Conservation (phyloP, 2,329 filamentous ascomycete genomes). For the Immersiporthe knoxdaviesiana region DNA sequence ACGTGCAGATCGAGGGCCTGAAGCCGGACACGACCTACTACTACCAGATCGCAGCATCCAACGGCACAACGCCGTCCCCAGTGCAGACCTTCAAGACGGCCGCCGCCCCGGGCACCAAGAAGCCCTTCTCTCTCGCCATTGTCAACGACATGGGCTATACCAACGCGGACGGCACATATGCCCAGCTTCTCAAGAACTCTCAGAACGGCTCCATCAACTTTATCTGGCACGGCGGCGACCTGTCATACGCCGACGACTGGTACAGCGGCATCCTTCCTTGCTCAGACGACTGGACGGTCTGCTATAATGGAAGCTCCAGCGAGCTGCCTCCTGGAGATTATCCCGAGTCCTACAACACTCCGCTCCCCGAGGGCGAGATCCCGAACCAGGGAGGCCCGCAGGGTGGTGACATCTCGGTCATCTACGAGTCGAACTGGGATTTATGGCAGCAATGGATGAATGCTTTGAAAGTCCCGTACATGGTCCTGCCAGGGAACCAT, state of each 20-base stretch:
- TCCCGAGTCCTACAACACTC: conserved; percentile 46
- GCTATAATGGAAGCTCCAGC: conserved; percentile 51
- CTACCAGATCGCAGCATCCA: conserved; percentile 52
- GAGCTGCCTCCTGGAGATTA: conserved; percentile 44
- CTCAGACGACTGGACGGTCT: conserved; percentile 50
- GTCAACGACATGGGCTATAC: conserved; percentile 59
- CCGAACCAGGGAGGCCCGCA: conserved; percentile 50
- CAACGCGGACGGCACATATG: conserved; percentile 52
- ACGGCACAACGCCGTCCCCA: conserved; percentile 52
- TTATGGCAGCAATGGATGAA: conserved; percentile 55
- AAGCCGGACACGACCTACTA: conserved; percentile 52
- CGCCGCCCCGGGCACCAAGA: conserved; percentile 45
- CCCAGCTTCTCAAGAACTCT: conserved; percentile 45
- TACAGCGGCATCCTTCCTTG: conserved; percentile 55
- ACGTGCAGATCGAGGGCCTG: conserved; percentile 48
- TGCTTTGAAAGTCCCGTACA: conserved; percentile 50
- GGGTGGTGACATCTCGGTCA: conserved; percentile 52
- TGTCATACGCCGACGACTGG: conserved; percentile 56
- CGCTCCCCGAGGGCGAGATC: conserved; percentile 49
- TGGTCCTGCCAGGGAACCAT: conserved; percentile 56
- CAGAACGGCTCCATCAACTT: conserved; percentile 49
- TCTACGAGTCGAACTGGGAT: conserved; percentile 57
- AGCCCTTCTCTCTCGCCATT: conserved; percentile 49
- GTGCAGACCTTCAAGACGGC: conserved; percentile 52
- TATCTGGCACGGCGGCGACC: conserved; percentile 57